These are phyloP conservation scores for Circinella umbellata DNA, from an alignment of 371 early-diverging fungal species.

Conservation along the genomic window DNA sequence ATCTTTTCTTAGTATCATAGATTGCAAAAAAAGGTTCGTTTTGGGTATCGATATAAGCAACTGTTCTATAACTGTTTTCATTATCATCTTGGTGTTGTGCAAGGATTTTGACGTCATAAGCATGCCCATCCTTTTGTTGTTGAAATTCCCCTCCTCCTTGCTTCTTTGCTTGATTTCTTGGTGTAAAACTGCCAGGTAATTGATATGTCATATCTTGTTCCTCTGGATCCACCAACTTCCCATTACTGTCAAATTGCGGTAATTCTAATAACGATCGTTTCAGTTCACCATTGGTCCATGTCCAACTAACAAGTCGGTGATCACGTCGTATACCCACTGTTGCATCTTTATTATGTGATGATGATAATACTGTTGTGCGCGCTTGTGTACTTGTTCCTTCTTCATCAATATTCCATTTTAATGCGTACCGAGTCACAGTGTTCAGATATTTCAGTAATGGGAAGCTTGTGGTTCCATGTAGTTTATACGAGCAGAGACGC, in stretches of 20 bases:
- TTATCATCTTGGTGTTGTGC: neutral
- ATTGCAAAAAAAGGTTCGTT: constrained; percentile 11
- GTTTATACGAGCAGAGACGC: constrained; percentile 7
- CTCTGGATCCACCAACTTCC: constrained; percentile 9
- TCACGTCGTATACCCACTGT: constrained; percentile 7
- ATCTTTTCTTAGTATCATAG: constrained; percentile 6
- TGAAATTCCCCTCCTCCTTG: neutral
- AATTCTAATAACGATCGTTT: constrained; percentile 9
- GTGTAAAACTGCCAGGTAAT: constrained; percentile 17
- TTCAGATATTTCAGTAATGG: constrained; percentile 5
- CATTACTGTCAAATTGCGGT: constrained; percentile 11
- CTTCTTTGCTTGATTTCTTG: neutral
- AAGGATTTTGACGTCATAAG: neutral
- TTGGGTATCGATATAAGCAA: constrained; percentile 8
- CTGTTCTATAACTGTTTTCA: neutral
- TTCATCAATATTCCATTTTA: neutral
- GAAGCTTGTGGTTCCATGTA: constrained; percentile 6
- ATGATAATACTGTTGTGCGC: neutral
- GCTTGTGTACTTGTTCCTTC: constrained; percentile 5
- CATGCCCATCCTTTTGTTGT: neutral
- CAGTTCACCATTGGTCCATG: neutral
- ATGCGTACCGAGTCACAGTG: neutral
- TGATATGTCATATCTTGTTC: constrained; percentile 14
- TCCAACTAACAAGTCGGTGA: constrained; percentile 8
- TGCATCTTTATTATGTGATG: neutral